Percentiles rank a stretch among this genome's conserved stretches.
Conservation (phyloP, 2,329 filamentous ascomycete species). For the Coniella vitis region DNA sequence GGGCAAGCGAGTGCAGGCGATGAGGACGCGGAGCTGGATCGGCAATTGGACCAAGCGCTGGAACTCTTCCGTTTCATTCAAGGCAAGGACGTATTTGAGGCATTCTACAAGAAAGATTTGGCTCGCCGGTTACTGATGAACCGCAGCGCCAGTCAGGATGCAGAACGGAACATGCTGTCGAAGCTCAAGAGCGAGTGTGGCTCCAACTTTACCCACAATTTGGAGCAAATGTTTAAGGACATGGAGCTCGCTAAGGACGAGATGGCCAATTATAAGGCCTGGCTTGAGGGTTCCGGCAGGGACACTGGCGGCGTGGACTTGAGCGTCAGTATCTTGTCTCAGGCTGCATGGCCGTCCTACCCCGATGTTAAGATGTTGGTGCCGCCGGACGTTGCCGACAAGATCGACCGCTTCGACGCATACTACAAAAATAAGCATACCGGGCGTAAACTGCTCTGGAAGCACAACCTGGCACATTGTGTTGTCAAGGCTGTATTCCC, state of each 20-base stretch:
- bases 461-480: conserved; percentile 87
- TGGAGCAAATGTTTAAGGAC: conserved; percentile 99
- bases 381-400: conserved; percentile 66
- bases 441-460: conserved; percentile 82
- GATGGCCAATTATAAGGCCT: conserved; percentile 80
- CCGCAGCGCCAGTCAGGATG: conserved; percentile 87
- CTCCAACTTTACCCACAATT: conserved; percentile 87
- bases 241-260: conserved; percentile 90
- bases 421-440: conserved; percentile 90
- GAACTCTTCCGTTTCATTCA: conserved; percentile 96
- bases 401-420: conserved; percentile 72
- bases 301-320: conserved; percentile 58
- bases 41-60: conserved; percentile 84
- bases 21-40: conserved; percentile 86
- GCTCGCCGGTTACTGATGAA: conserved; percentile 85
- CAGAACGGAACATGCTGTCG: conserved; percentile 89
- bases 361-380: conserved; percentile 62
- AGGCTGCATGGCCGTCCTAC: conserved; percentile 89
- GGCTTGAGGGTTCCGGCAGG: conserved; percentile 41
- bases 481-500: conserved; percentile 75
- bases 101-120: conserved; percentile 98
- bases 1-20: conserved; percentile 66
- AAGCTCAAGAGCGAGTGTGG: conserved; percentile 92
- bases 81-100: conserved; percentile 95
- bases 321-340: conserved; percentile 82